phyloP scores from a whole-genome alignment of 1,284 basidiomycete species.

The Microbotryum lychnidis-dioicae region DNA sequence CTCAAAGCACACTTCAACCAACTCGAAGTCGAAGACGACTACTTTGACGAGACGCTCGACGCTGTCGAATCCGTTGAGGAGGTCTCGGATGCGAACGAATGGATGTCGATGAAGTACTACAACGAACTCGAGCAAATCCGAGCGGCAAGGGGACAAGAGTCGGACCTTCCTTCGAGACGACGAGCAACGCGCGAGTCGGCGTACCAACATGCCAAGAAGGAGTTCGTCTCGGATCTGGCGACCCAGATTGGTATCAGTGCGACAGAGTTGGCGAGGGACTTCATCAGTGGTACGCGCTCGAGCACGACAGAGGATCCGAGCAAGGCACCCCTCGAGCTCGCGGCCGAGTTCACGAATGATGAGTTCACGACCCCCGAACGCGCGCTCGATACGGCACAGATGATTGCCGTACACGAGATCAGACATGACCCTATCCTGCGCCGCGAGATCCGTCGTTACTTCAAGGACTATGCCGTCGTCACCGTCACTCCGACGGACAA shows the following conservation, averaged over 20 bases:
- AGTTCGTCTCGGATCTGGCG: constrained; percentile 63
- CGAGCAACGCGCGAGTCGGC: constrained; percentile 67
- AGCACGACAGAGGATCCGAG: constrained; percentile 56
- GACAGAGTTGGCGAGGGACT: constrained; percentile 71
- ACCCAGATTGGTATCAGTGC: constrained; percentile 49
- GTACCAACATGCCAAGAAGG: constrained; percentile 78
- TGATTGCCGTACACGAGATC: constrained; percentile 82
- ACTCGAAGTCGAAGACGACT: constrained; percentile 58
- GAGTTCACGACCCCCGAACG: constrained; percentile 32
- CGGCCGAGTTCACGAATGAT: constrained; percentile 39
- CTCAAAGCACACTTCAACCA: constrained; percentile 56
- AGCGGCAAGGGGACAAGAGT: constrained; percentile 52
- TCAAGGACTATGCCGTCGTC: constrained; percentile 68
- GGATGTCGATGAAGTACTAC: constrained; percentile 73
- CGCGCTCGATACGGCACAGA: constrained; percentile 54
- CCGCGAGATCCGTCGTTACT: constrained; percentile 66
- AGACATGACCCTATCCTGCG: constrained; percentile 86
- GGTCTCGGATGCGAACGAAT: constrained; percentile 84
- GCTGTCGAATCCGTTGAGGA: constrained; percentile 60
- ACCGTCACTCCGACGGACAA: constrained; percentile 82
- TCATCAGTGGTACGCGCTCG: constrained; percentile 52
- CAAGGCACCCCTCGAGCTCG: constrained; percentile 35
- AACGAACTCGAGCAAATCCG: constrained; percentile 52
- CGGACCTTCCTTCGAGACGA: constrained; percentile 43
- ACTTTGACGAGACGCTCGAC: constrained; percentile 58